phyloP scores from a whole-genome alignment of 2,329 filamentous ascomycete species.

The Chaetomium strumarium region DNA sequence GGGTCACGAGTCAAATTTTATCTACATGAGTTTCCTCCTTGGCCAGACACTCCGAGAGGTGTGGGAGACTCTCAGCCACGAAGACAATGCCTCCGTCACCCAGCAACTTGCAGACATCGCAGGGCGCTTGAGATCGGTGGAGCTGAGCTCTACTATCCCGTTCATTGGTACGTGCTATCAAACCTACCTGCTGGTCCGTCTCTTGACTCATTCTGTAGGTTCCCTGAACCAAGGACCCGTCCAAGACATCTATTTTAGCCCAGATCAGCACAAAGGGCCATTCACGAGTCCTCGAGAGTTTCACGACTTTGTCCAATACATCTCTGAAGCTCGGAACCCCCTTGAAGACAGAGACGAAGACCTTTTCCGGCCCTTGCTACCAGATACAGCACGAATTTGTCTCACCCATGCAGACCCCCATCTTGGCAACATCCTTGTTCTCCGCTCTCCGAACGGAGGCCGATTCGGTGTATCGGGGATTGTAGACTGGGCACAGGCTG shows the following conservation, averaged over 20 bases:
- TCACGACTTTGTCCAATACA: background rate
- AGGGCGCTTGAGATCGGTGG: background rate
- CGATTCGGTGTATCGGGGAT: background rate
- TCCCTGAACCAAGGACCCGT: background rate
- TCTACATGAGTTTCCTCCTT: background rate
- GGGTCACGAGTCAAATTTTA: background rate
- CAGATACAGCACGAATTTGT: background rate
- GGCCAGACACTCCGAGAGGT: background rate
- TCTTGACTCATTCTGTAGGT: background rate
- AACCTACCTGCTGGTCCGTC: too few relatives aligned
- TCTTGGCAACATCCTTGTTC: background rate
- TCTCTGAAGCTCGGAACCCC: background rate
- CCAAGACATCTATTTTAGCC: background rate
- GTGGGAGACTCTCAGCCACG: background rate
- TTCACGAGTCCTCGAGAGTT: background rate
- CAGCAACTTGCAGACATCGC: background rate
- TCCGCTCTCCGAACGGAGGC: background rate
- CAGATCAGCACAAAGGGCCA: background rate
- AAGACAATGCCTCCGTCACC: background rate
- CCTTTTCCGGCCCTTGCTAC: background rate
- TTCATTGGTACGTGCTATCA: background rate
- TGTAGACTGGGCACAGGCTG: constrained; percentile 1
- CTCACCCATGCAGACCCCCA: too few relatives aligned
- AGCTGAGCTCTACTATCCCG: background rate
- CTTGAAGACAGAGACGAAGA: background rate